phyloP scores from a whole-genome alignment of 2,329 filamentous ascomycete genomes.

The Trichoderma endophyticum region DNA sequence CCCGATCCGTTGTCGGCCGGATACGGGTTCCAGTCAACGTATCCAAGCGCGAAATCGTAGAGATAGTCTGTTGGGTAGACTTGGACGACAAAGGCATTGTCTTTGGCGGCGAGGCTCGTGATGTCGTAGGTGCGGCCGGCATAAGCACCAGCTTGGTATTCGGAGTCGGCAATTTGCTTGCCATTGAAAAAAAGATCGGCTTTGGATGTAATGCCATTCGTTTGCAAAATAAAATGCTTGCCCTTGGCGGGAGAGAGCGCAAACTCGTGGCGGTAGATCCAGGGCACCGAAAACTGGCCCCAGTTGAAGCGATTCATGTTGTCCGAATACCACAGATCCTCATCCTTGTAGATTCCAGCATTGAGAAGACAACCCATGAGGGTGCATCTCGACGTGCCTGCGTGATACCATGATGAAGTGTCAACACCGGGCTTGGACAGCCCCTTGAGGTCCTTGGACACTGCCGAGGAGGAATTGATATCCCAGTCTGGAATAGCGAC shows the following conservation, averaged over 20 bases:
- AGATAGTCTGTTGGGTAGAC: conserved; percentile 58
- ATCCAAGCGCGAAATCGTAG: conserved; percentile 53
- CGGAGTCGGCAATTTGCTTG: conserved; percentile 45
- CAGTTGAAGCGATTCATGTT: conserved; percentile 43
- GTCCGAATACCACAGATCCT: conserved; percentile 53
- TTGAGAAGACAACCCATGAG: conserved; percentile 57
- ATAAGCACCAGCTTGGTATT: conserved; percentile 54
- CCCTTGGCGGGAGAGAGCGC: conserved; percentile 30
- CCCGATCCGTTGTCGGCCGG: conserved; percentile 62
- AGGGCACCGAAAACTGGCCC: conserved; percentile 50
- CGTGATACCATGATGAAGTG: conserved; percentile 50
- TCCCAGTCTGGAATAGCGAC: conserved; percentile 45
- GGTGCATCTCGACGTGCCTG: conserved; percentile 47
- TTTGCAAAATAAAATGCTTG: conserved; percentile 51
- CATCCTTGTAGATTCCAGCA: conserved; percentile 50
- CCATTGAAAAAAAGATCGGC: conserved; percentile 62
- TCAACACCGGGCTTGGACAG: conserved; percentile 45
- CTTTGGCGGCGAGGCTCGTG: conserved; percentile 39
- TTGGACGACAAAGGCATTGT: conserved; percentile 52
- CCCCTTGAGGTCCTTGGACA: conserved; percentile 33
- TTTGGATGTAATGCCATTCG: conserved; percentile 57
- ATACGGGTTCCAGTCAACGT: conserved; percentile 31
- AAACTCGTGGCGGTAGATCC: conserved; percentile 58
- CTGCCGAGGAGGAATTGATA: conserved; percentile 43
- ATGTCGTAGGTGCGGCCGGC: conserved; percentile 55